Conservation (phyloP, 1,284 basidiomycete genomes). For the Papiliotrema laurentii region DNA sequence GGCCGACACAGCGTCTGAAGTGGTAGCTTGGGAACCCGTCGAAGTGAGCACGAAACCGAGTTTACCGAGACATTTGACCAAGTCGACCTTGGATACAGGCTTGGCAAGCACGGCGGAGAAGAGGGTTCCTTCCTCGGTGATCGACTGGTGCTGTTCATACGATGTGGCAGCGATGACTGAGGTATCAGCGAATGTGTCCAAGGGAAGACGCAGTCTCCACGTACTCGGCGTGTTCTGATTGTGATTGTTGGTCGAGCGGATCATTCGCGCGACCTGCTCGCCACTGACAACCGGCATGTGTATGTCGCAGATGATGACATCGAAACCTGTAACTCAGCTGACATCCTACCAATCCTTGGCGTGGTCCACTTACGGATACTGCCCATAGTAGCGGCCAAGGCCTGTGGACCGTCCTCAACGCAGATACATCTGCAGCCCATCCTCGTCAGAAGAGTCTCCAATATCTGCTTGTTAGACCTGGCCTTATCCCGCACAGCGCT, state of each 20-base stretch:
- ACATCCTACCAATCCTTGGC: neutral
- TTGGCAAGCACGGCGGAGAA: conserved; percentile 83
- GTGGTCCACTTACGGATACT: conserved; percentile 70
- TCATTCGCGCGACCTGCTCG: conserved; percentile 49
- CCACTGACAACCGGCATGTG: conserved; percentile 46
- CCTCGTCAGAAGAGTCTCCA: conserved; percentile 85
- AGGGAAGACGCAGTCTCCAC: conserved; percentile 8
- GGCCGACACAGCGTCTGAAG: conserved; percentile 3
- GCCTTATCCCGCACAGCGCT: neutral
- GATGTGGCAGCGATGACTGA: conserved; percentile 56
- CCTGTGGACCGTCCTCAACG: conserved; percentile 92
- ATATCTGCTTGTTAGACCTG: conserved; percentile 53
- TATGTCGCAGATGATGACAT: conserved; percentile 52
- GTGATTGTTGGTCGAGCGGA: conserved; percentile 47
- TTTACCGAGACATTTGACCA: conserved; percentile 69
- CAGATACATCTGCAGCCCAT: conserved; percentile 91
- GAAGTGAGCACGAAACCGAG: conserved; percentile 62
- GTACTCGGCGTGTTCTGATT: conserved; percentile 48
- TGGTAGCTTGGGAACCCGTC: neutral
- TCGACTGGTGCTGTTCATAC: conserved; percentile 49
- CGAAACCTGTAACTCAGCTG: conserved; percentile 42
- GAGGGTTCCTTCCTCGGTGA: conserved; percentile 75
- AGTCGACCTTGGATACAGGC: conserved; percentile 78
- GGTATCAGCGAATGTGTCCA: neutral
- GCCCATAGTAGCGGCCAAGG: conserved; percentile 92